Evolutionary conservation across 2,329 filamentous ascomycete genomes (phyloP), one percentile per base, ranked within the genome.

Genomic region (Didymella glomerata): DNA sequence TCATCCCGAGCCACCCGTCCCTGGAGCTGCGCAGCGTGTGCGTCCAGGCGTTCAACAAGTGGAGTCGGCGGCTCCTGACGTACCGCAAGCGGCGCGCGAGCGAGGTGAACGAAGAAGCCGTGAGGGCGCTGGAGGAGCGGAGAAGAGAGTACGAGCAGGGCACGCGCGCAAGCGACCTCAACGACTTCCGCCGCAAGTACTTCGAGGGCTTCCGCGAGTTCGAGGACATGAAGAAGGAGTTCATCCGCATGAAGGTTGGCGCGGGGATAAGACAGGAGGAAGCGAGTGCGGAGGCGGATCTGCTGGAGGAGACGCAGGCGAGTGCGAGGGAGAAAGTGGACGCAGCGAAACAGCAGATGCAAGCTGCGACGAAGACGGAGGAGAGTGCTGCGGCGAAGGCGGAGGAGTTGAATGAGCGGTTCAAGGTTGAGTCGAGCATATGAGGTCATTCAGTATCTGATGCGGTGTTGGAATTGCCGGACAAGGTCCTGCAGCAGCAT

Each of bases 11-110:
- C 20, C 92, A 98, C 74, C 90, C 90, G 0, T 86, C 85, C 57
- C 79, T 99, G 14, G 85, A 90, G 68, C 80, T 94, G 24, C 84
- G 93, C 20, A 88, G 85, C 42, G 85, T 93, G 28, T 97, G 93
- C 72, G 87, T 91, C 7, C 95, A 99, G 75, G 83, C 85, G 0
- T 99, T 99, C 75, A 94, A 92, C 73, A 95, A 91, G 78, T 99
- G 93, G 95, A 95, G 93, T 20, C 86, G 95, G 60, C 86, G 92
- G 65, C 82, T 99, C 34, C 90, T 98, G 51, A 96, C 93, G 0
- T 98, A 98, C 76, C 84, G 87, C 44, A 86, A 93, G 51, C 80
- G 91, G 20, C 83, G 85, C 0, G 88, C 92, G 66, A 79, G 55
- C 2, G 71, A 77, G 32, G 68, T 16, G 11, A 13, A 27, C 16